phyloP scores from a whole-genome alignment of 495 filamentous ascomycete genomes.

The Podospora appendiculata region DNA sequence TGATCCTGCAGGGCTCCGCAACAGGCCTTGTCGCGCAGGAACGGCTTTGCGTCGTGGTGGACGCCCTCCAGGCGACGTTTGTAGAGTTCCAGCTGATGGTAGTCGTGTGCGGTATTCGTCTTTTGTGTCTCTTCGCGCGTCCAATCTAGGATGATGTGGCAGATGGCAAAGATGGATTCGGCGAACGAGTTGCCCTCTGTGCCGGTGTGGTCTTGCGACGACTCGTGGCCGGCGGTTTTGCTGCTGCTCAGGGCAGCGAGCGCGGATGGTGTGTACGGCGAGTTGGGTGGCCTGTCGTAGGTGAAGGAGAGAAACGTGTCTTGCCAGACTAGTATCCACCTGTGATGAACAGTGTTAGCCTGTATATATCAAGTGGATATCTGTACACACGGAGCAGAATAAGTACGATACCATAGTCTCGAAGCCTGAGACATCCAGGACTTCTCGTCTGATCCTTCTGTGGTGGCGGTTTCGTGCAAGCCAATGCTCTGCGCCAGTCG shows the following conservation, averaged over 20 bases:
- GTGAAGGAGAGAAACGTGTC: conserved; percentile 1
- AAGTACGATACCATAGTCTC: not conserved
- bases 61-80: not conserved
- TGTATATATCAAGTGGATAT: no score
- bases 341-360: not conserved
- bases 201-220: not conserved
- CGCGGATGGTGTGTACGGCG: not conserved
- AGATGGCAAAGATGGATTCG: conserved; percentile 1
- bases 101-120: not conserved
- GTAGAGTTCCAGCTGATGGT: not conserved
- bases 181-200: not conserved
- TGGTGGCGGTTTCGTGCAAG: not conserved
- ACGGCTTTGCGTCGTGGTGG: not conserved
- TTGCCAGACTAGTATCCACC: conserved; percentile 1
- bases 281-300: not conserved
- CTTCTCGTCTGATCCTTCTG: not conserved
- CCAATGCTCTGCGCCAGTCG: not conserved
- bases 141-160: not conserved
- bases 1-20: not conserved
- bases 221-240: not conserved
- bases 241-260: not conserved
- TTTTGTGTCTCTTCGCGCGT: not conserved
- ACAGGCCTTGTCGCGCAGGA: not conserved
- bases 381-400: no score
- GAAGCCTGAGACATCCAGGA: not conserved